Conservation (phyloP, 2,329 filamentous ascomycete genomes). For the Fusarium palustre region DNA sequence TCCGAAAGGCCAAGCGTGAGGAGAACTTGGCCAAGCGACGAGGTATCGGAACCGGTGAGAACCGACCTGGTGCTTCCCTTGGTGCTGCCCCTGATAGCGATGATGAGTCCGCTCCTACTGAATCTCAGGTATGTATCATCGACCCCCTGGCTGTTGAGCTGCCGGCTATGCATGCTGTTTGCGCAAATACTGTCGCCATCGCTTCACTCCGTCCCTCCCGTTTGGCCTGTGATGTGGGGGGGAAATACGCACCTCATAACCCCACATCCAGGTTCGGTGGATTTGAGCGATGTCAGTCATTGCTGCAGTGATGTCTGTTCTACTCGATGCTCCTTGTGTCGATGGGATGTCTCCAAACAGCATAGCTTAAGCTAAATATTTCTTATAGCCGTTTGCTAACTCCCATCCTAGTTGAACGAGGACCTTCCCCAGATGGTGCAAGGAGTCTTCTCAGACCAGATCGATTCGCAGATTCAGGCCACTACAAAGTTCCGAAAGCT, state of each 20-base stretch:
- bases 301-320: constrained; percentile 14
- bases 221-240: constrained; percentile 50
- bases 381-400: constrained; percentile 35
- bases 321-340: constrained; percentile 15
- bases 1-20: constrained; percentile 97
- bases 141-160: constrained; percentile 14
- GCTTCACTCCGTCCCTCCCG: constrained; percentile 37
- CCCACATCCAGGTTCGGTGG: constrained; percentile 48
- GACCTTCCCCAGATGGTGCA: constrained; percentile 98
- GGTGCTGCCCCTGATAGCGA: constrained; percentile 95
- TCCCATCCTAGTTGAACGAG: constrained; percentile 80
- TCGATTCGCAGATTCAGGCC: constrained; percentile 95
- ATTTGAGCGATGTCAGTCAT: constrained; percentile 29
- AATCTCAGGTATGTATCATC: constrained; percentile 81
- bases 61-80: constrained; percentile 82
- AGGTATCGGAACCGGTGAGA: constrained; percentile 87
- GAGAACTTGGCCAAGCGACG: constrained; percentile 98
- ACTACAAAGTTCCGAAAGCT: constrained; percentile 99
- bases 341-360: constrained; percentile 2
- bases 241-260: constrained; percentile 48
- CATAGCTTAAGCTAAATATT: constrained; percentile 1
- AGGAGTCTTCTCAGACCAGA: constrained; percentile 98
- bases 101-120: constrained; percentile 93
- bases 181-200: constrained; percentile 24
- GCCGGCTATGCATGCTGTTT: constrained; percentile 1